These are phyloP conservation scores for Babesia divergens DNA, from an alignment of 169 alveolate species.

Conservation along the genomic window DNA sequence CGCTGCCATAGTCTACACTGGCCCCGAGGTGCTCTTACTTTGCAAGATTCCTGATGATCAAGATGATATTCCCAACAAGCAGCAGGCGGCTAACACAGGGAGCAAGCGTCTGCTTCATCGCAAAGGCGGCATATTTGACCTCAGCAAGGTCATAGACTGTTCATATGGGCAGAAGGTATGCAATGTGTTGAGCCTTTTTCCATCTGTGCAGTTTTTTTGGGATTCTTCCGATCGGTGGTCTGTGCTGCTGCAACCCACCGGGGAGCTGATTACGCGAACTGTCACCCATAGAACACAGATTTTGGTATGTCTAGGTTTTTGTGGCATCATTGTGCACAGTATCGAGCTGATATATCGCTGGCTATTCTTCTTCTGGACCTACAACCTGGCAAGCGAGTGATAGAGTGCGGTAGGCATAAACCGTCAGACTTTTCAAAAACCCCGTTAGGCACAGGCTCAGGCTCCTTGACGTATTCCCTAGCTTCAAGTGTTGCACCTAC, in stretches of 20 bases:
- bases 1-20: conserved; percentile 45
- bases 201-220: conserved; percentile 48
- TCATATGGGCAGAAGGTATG: conserved; percentile 58
- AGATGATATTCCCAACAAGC: conserved; percentile 24
- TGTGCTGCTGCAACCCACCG: conserved; percentile 71
- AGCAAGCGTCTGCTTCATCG: conserved; percentile 50
- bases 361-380: conserved; percentile 80
- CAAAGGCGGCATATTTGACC: conserved; percentile 58
- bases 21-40: conserved; percentile 41
- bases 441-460: conserved; percentile 83
- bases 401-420: conserved; percentile 79
- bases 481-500: conserved; percentile 80
- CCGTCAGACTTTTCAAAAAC: background rate
- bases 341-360: conserved; percentile 88
- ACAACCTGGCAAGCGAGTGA: conserved; percentile 82
- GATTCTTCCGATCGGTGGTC: conserved; percentile 64
- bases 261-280: conserved; percentile 76
- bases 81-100: conserved; percentile 52
- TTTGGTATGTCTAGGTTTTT: conserved; percentile 22
- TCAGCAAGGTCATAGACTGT: conserved; percentile 37
- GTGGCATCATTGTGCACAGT: conserved; percentile 15
- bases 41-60: conserved; percentile 38
- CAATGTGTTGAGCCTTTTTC: background rate
- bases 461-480: conserved; percentile 82
- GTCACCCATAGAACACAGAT: conserved; percentile 84